phyloP scores from a whole-genome alignment of 176 grass and related monocot species.

The Luzula sylvatica region DNA sequence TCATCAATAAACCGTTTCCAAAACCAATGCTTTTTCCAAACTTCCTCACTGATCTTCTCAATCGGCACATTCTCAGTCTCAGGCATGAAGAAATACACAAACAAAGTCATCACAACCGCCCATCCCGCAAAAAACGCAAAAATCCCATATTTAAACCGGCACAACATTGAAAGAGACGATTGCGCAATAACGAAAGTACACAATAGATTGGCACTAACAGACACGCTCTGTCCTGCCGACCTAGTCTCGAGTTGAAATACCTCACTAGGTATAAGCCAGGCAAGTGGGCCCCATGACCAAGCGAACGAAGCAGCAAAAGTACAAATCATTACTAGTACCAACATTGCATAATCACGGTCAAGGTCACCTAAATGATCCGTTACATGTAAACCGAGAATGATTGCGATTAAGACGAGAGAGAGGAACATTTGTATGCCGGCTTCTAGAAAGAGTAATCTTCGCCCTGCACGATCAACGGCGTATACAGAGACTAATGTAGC shows the following conservation, averaged over 20 bases:
- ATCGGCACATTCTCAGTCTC: conserved; percentile 20
- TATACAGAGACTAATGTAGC: conserved; percentile 69
- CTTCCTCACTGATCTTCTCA: conserved; percentile 1
- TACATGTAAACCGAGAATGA: conserved; percentile 47
- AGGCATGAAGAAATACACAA: not conserved
- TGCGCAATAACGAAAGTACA: conserved; percentile 7
- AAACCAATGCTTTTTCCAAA: conserved; percentile 14
- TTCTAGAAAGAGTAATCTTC: conserved; percentile 66
- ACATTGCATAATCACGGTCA: not conserved
- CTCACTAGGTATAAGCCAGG: conserved; percentile 21
- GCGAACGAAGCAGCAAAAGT: not conserved
- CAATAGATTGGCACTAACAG: not conserved
- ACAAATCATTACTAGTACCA: not conserved
- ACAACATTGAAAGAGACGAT: not conserved
- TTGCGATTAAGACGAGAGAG: conserved; percentile 47
- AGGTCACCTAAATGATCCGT: conserved; percentile 35
- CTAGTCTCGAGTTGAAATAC: conserved; percentile 14
- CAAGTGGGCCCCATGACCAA: conserved; percentile 23
- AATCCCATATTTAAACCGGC: not conserved
- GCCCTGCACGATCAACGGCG: conserved; percentile 48
- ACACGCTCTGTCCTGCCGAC: not conserved
- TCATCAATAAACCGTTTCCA: conserved; percentile 10
- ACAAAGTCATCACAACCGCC: not conserved
- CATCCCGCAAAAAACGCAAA: conserved; percentile 6
- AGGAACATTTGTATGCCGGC: conserved; percentile 88